Evolutionary conservation across 257 asterid genomes (phyloP), one percentile per base, ranked within the genome.

Genomic region (Leptodermis oblonga): DNA sequence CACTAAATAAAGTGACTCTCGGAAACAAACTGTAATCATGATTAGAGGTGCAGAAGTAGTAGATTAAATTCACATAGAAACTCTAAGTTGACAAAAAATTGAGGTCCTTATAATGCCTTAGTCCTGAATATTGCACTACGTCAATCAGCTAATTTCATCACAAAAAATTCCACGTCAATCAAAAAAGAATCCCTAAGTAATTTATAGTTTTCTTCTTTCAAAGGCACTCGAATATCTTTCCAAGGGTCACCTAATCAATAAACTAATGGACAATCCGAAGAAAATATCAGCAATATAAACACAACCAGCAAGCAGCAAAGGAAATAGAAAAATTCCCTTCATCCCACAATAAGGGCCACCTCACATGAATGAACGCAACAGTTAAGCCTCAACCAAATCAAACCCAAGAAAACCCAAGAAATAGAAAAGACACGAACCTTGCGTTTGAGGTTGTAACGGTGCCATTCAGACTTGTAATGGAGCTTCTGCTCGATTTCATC

Each of bases 381-480:
- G 2, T 15, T 48, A 18, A 48, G 31, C 9, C 46, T 20, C 48
- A 18, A 20, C 17, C 41, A 67, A 42, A 20, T 13, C 25, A 9
- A 28, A 75, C 10, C 5, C 28, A 59, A 60, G 7, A 14, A 51
- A n/a, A 25, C 9, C 25, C 22, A n/a, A 22, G 54, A 33, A 26
- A 41, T 14, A 55, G 7, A n/a, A 1, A 10, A 60, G 65, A 34
- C 13, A 54, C 39, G 37, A 60, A 90, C 98, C 98, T 90, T 90
- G 83, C 98, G 96, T 79, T 92, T 92, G 78, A 92, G 98, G 59
- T 92, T 92, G 88, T 88, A 92, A 12, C 98, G 95, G 81, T 92
- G 98, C 98, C 98, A 92, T 79, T 88, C 97, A 58, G 98, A 90
- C 81, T 81, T 92, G 88, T 88, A 90, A 81, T 92, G 98, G 66